Conservation (phyloP, 371 early-diverging fungal genomes). For the Lichtheimia hyalospora region DNA sequence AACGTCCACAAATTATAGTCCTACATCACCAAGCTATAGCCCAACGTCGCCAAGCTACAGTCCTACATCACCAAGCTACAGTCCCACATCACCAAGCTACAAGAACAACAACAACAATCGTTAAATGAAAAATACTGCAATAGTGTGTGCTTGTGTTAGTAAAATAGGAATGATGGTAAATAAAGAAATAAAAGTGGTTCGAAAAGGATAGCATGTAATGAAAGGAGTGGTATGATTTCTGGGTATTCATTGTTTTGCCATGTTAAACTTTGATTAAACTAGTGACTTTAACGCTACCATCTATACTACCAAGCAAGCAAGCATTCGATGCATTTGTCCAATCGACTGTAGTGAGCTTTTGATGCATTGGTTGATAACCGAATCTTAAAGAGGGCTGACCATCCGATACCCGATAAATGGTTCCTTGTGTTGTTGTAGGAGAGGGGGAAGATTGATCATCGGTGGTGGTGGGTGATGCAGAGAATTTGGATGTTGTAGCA, state of each 20-base stretch:
- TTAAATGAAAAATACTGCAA: background rate
- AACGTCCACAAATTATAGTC: constrained; percentile 74
- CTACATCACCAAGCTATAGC: constrained; percentile 58
- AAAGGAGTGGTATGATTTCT: no score
- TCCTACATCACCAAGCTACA: constrained; percentile 77
- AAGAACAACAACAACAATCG: constrained; percentile 4
- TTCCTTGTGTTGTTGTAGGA: constrained; percentile 18
- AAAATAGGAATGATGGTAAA: background rate
- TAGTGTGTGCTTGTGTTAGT: background rate
- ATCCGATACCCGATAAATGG: constrained; percentile 36
- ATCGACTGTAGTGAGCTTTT: constrained; percentile 53
- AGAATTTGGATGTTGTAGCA: constrained; percentile 21
- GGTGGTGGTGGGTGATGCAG: constrained; percentile 8
- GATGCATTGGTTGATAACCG: constrained; percentile 39
- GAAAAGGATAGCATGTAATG: no score
- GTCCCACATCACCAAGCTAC: constrained; percentile 73
- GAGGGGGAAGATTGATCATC: background rate
- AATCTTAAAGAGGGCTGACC: constrained; percentile 46
- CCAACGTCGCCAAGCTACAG: constrained; percentile 72
- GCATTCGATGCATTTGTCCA: constrained; percentile 60
- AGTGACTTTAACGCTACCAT: constrained; percentile 59
- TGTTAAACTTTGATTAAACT: constrained; percentile 52
- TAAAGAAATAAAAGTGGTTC: no score
- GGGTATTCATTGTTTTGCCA: background rate
- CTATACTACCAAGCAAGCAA: constrained; percentile 53